Evolutionary conservation across 2,329 filamentous ascomycete species (phyloP), one percentile per base, ranked within the genome.

Genomic region (Hymenoscyphus fructigenus): DNA sequence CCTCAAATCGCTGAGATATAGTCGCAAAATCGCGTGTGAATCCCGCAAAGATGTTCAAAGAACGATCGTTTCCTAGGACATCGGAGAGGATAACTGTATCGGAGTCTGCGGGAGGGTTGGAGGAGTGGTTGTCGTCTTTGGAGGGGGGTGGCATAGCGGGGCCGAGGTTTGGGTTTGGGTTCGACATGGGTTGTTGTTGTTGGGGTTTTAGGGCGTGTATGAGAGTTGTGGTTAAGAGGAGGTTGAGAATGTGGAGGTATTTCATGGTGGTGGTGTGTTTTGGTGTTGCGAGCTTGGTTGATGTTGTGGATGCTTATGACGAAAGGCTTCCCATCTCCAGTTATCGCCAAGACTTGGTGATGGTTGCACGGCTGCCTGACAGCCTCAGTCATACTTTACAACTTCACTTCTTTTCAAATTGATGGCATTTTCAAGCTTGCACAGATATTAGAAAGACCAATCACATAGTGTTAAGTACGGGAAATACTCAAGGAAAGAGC

Each of bases 1-100:
- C 85, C 71, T 90, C 85, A 15, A 98, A 85, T 0, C 91, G 90
- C 26, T 81, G 79, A 10, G 87, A 84, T 23, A 93, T 83, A n/a
- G 83, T 79, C 57, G 88, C 84, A 72, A 93, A 87, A 74, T 94
- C 89, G 65, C 93, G 87, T 5, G 90, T 89, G 73, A 96, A 87
- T 53, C 88, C 88, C 34, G 92, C 90, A 78, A 97, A 98, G 70
- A 93, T 88, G 68, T 92, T 93, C 75, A 97, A 91, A 66, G 83
- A 85, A 71, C 91, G 88, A 63, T 92, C 88, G 69, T 88, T 88
- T 47, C 91, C 90, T 69, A 97, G 88, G 38, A 97, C 89, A 77
- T 98, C 94, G 53, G 90, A 91, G 63, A 98, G 86, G 66, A 92
- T 86, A 36, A 94, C 85, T 34, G 79, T 77, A 59, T 81, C 81